Evolutionary conservation across 129 eudicot species (phyloP).

Genomic region (Smallanthus sonchifolius): DNA sequence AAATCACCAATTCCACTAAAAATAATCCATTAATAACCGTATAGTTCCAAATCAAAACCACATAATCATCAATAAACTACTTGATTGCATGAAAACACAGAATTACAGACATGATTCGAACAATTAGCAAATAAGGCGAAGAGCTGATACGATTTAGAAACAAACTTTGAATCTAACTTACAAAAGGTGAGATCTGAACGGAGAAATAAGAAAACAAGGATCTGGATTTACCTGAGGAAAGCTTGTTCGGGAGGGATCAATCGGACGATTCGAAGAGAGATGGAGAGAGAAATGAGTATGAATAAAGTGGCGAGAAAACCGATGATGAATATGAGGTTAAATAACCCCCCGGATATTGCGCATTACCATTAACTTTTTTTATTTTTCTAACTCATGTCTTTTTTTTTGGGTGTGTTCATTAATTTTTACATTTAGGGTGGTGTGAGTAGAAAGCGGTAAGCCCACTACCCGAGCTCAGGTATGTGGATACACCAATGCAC

Average conservation of each 20-base stretch:
- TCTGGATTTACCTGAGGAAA: conserved; percentile 37
- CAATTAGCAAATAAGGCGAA: conserved; percentile 9
- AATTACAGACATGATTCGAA: not conserved
- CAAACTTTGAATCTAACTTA: not conserved
- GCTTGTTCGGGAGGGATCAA: conserved; percentile 20
- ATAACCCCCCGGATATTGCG: conserved; percentile 3
- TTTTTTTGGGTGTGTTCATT: no score
- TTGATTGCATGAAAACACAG: conserved; percentile 8
- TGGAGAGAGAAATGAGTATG: not conserved
- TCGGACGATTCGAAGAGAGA: conserved; percentile 6
- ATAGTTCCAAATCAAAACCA: not conserved
- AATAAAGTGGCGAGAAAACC: not conserved
- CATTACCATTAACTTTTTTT: not conserved
- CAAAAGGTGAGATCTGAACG: conserved; percentile 25
- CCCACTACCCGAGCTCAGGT: no score
- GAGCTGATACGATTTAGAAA: conserved; percentile 8
- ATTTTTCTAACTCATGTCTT: not conserved
- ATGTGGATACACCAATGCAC: no score
- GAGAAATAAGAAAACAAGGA: not conserved
- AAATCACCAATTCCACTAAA: conserved; percentile 4
- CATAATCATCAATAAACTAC: not conserved
- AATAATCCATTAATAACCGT: not conserved
- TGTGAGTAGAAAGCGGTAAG: no score
- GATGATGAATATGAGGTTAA: conserved; percentile 11
- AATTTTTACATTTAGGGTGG: no score